Percentiles rank a stretch among this genome's conserved stretches.
phyloP scores from a whole-genome alignment of 2,329 filamentous ascomycete species.

The Byssoonygena ceratinophila region DNA sequence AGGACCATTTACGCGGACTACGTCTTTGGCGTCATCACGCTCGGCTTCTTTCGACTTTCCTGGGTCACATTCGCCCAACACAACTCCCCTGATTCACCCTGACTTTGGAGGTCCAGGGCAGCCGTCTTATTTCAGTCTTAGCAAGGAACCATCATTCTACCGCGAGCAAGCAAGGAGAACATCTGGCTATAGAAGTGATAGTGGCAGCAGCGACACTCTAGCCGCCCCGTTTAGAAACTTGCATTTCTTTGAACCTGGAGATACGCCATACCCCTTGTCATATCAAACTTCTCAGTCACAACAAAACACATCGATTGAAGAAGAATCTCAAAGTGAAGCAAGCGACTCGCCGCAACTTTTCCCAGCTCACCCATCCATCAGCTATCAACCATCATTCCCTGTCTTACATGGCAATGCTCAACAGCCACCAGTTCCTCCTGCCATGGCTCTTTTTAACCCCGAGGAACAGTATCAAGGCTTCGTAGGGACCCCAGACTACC shows the following conservation, averaged over 20 bases:
- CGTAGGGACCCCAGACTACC: constrained; percentile 92
- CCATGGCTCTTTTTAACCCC: constrained; percentile 87
- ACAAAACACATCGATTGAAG: constrained; percentile 45
- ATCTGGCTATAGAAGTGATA: constrained; percentile 82
- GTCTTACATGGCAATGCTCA: constrained; percentile 35
- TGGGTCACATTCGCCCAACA: constrained; percentile 64
- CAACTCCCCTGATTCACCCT: constrained; percentile 79
- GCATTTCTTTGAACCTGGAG: constrained; percentile 54
- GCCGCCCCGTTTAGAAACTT: constrained; percentile 73
- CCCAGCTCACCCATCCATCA: constrained; percentile 51
- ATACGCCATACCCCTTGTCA: constrained; percentile 33
- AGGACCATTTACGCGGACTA: constrained; percentile 75
- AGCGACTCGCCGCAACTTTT: constrained; percentile 68
- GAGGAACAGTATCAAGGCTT: constrained; percentile 88
- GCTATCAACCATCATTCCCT: constrained; percentile 34
- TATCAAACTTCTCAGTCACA: constrained; percentile 18
- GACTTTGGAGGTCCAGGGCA: constrained; percentile 58
- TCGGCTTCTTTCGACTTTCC: constrained; percentile 91
- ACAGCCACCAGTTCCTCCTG: constrained; percentile 73
- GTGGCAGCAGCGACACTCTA: constrained; percentile 76
- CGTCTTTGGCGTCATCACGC: constrained; percentile 77
- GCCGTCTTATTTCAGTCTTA: constrained; percentile 83
- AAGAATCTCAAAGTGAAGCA: constrained; percentile 60
- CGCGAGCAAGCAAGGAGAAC: constrained; percentile 57
- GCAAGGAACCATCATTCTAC: constrained; percentile 27